Base-by-base conservation (phyloP, 805 yeast genomes). In the Saccharomycopsis schoenii region DNA sequence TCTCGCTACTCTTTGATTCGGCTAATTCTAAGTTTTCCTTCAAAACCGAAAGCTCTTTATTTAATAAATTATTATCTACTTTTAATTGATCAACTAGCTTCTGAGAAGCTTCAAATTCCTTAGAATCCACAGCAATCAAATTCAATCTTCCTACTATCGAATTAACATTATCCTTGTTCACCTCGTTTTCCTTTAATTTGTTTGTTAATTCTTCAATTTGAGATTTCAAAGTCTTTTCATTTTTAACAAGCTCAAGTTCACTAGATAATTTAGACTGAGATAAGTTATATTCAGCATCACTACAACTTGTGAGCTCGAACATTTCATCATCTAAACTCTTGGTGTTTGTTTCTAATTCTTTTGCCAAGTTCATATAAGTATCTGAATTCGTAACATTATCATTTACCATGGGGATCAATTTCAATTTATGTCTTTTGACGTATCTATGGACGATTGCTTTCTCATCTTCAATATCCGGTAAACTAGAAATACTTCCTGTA, bases 241-340 rank as follows among this genome's bases (percentile, higher is more conserved):
- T 55, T 21, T 14, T 5, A 37, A 57, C 62, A 21, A 58, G 17
- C 34, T 51, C 51, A 36, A 56, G 55, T 8, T 55, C 61, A 42
- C 42, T 59, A 10, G 57, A 43, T 14, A 56, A 24, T 47, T 56
- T 56, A 24, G 51, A 21, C 14, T 40, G 41, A 60, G 61, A 11
- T 21, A 57, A 15, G 34, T 55, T 55, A n/a, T 56, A 40, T 50
- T 29, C 58, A 6, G 58, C 50, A 24, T 60, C 62, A 41, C 43
- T 55, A n/a, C 54, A n/a, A 34, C 61, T 42, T 17, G 55, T 57
- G 25, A 58, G 29, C 47, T 63, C 65, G 14, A 61, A 43, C 19
- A 63, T 64, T 52, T 63, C 65, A 40, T 63, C 65, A 25, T 64
- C 64, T 29, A 63, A 58, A 36, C 56, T 56, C 43, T 61, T 63